Conservation (phyloP, 148 eudicot genomes). For the Cornus kousa region DNA sequence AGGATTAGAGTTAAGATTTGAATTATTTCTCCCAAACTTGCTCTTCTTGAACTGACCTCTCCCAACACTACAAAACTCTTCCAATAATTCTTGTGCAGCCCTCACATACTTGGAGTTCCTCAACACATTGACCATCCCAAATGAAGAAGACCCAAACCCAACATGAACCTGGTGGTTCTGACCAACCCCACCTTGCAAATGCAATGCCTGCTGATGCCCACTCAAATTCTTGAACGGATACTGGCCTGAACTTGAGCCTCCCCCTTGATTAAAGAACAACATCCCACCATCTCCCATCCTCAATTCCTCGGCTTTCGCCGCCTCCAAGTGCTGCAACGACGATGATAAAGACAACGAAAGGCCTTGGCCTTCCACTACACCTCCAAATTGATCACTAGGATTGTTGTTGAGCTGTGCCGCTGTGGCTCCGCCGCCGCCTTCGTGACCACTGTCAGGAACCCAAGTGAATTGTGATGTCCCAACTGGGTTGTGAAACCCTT, state of each 20-base stretch:
- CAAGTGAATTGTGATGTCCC: conserved; percentile 38
- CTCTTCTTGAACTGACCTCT: conserved; percentile 62
- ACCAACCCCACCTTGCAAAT: conserved; percentile 33
- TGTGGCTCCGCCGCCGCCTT: conserved; percentile 1
- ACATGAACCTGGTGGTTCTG: conserved; percentile 34
- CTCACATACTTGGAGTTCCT: conserved; percentile 73
- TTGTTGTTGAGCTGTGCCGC: conserved; percentile 7
- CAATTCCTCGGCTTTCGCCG: conserved; percentile 60
- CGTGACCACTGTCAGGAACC: conserved; percentile 15
- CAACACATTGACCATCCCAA: conserved; percentile 61
- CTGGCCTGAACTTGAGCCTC: conserved; percentile 21
- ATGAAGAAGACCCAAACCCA: conserved; percentile 61
- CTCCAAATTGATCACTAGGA: conserved; percentile 4
- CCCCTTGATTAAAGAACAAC: conserved; percentile 53
- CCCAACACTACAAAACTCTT: conserved; percentile 90
- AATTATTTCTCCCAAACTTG: conserved; percentile 33
- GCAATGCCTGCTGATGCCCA: conserved; percentile 6
- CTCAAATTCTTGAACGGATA: conserved; percentile 42
- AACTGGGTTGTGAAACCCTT: conserved; percentile 16
- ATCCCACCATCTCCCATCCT: conserved; percentile 44
- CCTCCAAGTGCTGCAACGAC: conserved; percentile 55
- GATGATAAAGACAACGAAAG: conserved; percentile 75
- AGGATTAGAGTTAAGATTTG: conserved; percentile 31
- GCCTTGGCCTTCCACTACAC: conserved; percentile 53
- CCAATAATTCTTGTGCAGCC: conserved; percentile 76